A percentile compares a stretch with the other conserved stretches of the same genome.
Evolutionary conservation across 768 basidiomycete species (phyloP).

Genomic region (Daedaleopsis sinensis): DNA sequence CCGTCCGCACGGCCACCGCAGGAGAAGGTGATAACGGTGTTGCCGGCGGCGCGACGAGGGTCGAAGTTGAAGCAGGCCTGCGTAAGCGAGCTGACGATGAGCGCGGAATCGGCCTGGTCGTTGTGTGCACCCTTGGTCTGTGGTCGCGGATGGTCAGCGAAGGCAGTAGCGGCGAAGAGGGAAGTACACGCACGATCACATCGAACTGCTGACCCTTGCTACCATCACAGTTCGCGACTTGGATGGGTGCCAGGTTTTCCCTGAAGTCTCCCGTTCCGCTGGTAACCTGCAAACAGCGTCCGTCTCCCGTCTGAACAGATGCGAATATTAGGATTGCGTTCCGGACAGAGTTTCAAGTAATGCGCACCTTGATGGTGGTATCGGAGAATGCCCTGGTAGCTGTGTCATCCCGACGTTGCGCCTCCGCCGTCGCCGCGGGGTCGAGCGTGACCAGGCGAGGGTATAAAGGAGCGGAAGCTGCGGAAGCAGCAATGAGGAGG

Average conservation of each 20-base stretch:
- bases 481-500: background rate
- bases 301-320: background rate
- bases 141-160: no score
- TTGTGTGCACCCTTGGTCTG: conserved; percentile 2
- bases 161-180: no score
- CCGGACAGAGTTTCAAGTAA: background rate
- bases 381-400: conserved; percentile 1
- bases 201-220: conserved; percentile 1
- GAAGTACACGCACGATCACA: background rate
- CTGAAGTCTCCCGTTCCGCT: conserved; percentile 1
- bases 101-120: background rate
- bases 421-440: background rate
- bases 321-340: background rate
- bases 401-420: background rate
- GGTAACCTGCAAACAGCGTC: background rate
- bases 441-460: background rate
- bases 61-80: conserved; percentile 4
- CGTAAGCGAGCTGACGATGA: conserved; percentile 1
- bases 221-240: background rate
- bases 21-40: conserved; percentile 8
- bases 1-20: conserved; percentile 10
- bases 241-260: conserved; percentile 3
- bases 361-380: conserved; percentile 4
- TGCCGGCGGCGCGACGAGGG: conserved; percentile 6
- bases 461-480: background rate